A percentile compares a stretch with the other conserved stretches of the same genome.
Conservation (phyloP, 2,329 filamentous ascomycete species). For the Diaporthe sp. region DNA sequence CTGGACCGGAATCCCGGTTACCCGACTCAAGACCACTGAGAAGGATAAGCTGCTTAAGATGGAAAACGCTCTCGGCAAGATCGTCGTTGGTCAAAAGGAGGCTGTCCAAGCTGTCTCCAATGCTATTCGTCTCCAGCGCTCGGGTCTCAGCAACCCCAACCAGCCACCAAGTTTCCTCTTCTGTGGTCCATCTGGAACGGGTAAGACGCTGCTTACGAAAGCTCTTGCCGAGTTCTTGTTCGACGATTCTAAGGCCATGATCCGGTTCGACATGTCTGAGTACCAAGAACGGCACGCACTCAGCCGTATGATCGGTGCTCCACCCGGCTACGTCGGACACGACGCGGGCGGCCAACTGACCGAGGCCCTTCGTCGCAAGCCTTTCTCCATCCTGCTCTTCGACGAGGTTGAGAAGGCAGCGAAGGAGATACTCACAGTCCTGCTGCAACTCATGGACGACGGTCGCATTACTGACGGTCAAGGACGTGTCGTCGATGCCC, state of each 20-base stretch:
- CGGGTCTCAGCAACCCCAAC: constrained; percentile 94
- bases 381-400: constrained; percentile 97
- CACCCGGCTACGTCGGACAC: constrained; percentile 96
- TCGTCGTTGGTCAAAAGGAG: constrained; percentile 94
- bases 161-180: constrained; percentile 98
- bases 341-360: constrained; percentile 96
- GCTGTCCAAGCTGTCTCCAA: constrained; percentile 94
- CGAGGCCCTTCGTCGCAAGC: constrained; percentile 90
- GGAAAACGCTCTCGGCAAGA: constrained; percentile 85
- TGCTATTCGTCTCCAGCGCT: constrained; percentile 93
- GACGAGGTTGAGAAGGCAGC: constrained; percentile 99
- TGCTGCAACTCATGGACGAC: constrained; percentile 99
- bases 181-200: constrained; percentile 97
- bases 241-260: constrained; percentile 97
- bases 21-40: constrained; percentile 90
- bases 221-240: constrained; percentile 98
- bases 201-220: constrained; percentile 97
- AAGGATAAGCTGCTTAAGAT: constrained; percentile 99
- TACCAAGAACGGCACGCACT: constrained; percentile 97
- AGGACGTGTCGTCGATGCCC: constrained; percentile 92
- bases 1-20: constrained; percentile 99
- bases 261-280: constrained; percentile 99
- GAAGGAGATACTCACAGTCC: constrained; percentile 95
- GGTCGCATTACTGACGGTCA: constrained; percentile 98
- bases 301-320: constrained; percentile 97